These are phyloP conservation scores for Exobasidium cylindrosporum DNA, from an alignment of 1,284 basidiomycete genomes.

Conservation along the genomic window DNA sequence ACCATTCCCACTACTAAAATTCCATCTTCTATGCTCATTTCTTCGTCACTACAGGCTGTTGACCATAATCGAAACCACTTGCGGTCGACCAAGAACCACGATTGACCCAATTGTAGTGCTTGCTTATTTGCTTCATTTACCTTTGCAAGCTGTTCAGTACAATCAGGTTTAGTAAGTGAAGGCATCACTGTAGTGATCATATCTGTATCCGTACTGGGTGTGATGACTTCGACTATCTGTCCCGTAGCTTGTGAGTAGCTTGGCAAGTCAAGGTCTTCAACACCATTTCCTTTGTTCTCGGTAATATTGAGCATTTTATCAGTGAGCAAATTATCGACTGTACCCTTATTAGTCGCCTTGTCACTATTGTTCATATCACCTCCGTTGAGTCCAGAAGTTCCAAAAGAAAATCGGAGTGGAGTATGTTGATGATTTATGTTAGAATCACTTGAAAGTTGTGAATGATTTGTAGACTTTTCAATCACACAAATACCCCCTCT, in stretches of 20 bases:
- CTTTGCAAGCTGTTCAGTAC: slow-evolving; percentile 6
- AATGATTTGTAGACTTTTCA: too few species aligned
- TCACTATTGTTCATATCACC: background rate
- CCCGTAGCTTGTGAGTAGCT: slow-evolving; percentile 11
- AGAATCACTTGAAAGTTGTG: too few species aligned
- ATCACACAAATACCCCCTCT: too few species aligned
- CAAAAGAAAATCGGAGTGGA: slow-evolving; percentile 5
- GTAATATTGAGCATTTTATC: background rate
- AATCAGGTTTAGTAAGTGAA: slow-evolving; percentile 2
- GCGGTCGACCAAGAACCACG: slow-evolving; percentile 69
- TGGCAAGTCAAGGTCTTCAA: background rate
- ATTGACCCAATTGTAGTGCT: slow-evolving; percentile 65
- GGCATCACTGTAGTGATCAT: background rate
- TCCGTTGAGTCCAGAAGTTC: background rate
- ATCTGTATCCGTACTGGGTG: background rate
- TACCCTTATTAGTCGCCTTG: background rate
- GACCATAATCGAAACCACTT: background rate
- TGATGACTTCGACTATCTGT: slow-evolving; percentile 1
- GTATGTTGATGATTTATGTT: background rate
- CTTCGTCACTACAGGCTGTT: background rate
- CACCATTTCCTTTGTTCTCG: background rate
- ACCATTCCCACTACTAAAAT: background rate
- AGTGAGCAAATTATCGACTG: background rate
- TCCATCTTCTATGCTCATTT: background rate
- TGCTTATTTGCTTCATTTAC: slow-evolving; percentile 27